Conservation (phyloP, 257 asterid species). For the Scutellaria galericulata region DNA sequence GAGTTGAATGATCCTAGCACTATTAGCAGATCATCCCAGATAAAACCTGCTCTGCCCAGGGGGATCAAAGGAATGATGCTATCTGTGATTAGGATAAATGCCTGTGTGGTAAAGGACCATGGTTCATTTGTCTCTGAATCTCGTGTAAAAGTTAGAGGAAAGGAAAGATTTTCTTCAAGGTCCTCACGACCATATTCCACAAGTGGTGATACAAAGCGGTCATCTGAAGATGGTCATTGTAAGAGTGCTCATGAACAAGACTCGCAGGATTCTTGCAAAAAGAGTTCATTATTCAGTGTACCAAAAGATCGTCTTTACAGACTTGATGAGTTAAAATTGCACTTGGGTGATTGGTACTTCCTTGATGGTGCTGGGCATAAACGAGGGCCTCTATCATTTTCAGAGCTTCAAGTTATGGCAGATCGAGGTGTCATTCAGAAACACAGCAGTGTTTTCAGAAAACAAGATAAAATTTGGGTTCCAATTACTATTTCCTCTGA, state of each 20-base stretch:
- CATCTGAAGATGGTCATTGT: slow-evolving; percentile 67
- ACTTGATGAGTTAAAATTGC: slow-evolving; percentile 72
- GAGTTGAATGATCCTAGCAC: slow-evolving; percentile 68
- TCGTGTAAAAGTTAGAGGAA: slow-evolving; percentile 71
- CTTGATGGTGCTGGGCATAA: slow-evolving; percentile 98
- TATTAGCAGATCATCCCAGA: slow-evolving; percentile 52
- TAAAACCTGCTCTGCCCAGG: slow-evolving; percentile 57
- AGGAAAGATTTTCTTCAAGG: slow-evolving; percentile 72
- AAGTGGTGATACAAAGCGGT: slow-evolving; percentile 68
- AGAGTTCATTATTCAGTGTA: slow-evolving; percentile 43
- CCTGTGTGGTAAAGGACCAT: slow-evolving; percentile 93
- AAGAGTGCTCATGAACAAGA: slow-evolving; percentile 63
- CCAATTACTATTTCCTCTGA: slow-evolving; percentile 64
- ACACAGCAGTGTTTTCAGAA: slow-evolving; percentile 80
- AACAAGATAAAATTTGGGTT: slow-evolving; percentile 88
- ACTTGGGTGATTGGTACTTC: slow-evolving; percentile 92
- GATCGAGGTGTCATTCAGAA: slow-evolving; percentile 80
- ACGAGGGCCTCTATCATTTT: slow-evolving; percentile 81
- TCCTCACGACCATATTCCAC: slow-evolving; percentile 54
- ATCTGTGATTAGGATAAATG: slow-evolving; percentile 94
- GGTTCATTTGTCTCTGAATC: slow-evolving; percentile 84
- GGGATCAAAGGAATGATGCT: slow-evolving; percentile 82
- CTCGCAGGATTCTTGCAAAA: slow-evolving; percentile 58
- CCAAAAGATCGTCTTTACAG: slow-evolving; percentile 75
- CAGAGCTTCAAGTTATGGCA: slow-evolving; percentile 82